Base-by-base conservation (phyloP, 2,329 filamentous ascomycete genomes). In the Botrytis cinerea region DNA sequence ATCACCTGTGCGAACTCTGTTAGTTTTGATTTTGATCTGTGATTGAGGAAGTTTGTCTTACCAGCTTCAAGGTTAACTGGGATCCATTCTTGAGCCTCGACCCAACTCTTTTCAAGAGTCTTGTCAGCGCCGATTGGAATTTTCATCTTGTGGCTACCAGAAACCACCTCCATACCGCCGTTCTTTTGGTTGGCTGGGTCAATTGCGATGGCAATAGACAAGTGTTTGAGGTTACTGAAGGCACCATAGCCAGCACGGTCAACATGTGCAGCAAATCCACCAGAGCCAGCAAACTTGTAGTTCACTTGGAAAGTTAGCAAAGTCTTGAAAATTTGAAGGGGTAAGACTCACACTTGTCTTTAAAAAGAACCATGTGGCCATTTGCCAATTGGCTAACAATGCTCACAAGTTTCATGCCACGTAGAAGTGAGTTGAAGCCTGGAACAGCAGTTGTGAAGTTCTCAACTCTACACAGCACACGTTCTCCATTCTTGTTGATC, bases 221-320 rank as follows among this genome's bases (percentile, higher is more conserved):
- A 68, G 51, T 82, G 81, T 72, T 81, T 80, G 57, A 82, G 81
- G 32, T 78, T 78, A 32, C 79, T 80, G 62, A 82, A 81, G 67
- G 82, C 79, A 61, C 80, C 79, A 70, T 82, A 82, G n/a, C 81
- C 81, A 12, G 79, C 81, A 63, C 80, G 78, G 70, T 82, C 81
- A 12, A 82, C 75, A 54, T 82, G 81, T 25, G 81, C 79, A 22
- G 79, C 75, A 75, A 82, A 82, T 4, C 81, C 81, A 43, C 82
- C 81, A 14, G 81, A 75, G 10, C 76, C 82, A 2, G 81, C 76
- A 68, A 80, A 77, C 63, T 82, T 82, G 74, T 82, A 82, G 73
- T 82, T 82, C 75, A 82, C 75, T 76, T 35, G 4, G 45, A 10
- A 10, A 51, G n/a, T 60, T 45, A 61, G 75, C 59, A 72, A 62